Percentiles rank a stretch among this genome's conserved stretches.
Evolutionary conservation across 306 rosid genomes (phyloP).

Genomic region (Prunus padus): DNA sequence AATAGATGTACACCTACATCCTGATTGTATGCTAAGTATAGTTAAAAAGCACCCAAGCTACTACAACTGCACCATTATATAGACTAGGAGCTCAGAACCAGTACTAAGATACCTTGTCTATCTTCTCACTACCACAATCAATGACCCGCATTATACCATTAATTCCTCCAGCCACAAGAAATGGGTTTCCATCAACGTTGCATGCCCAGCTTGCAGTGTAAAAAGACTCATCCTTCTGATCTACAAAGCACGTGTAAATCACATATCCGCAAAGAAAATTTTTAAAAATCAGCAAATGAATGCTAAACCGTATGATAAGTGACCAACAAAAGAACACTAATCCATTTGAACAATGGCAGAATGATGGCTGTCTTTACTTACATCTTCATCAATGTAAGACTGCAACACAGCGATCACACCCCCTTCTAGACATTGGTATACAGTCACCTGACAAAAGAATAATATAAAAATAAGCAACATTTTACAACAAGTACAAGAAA

Average conservation of each 20-base stretch:
- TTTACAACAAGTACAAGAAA: neutral
- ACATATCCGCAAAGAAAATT: slow-evolving; percentile 11
- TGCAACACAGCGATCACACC: slow-evolving; percentile 89
- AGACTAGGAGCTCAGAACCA: neutral
- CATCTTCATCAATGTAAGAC: slow-evolving; percentile 93
- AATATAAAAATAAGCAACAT: slow-evolving; percentile 3
- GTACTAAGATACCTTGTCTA: slow-evolving; percentile 60
- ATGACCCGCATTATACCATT: slow-evolving; percentile 78
- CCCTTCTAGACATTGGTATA: slow-evolving; percentile 74
- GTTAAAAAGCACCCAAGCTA: neutral
- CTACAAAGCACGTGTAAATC: slow-evolving; percentile 45
- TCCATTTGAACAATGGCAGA: slow-evolving; percentile 7
- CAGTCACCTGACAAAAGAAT: slow-evolving; percentile 52
- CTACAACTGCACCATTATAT: neutral
- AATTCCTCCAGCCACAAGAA: slow-evolving; percentile 86
- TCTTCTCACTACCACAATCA: slow-evolving; percentile 81
- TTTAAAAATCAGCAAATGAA: neutral
- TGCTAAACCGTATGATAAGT: neutral
- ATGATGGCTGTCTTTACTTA: slow-evolving; percentile 35
- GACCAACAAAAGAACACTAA: neutral
- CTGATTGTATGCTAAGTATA: neutral
- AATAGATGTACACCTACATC: neutral
- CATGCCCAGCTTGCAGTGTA: slow-evolving; percentile 93
- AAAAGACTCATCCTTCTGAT: slow-evolving; percentile 98
- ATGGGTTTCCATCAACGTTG: slow-evolving; percentile 58